These are phyloP conservation scores for Rhizopogon vulgaris DNA, from an alignment of 768 basidiomycete genomes.

Conservation along the genomic window DNA sequence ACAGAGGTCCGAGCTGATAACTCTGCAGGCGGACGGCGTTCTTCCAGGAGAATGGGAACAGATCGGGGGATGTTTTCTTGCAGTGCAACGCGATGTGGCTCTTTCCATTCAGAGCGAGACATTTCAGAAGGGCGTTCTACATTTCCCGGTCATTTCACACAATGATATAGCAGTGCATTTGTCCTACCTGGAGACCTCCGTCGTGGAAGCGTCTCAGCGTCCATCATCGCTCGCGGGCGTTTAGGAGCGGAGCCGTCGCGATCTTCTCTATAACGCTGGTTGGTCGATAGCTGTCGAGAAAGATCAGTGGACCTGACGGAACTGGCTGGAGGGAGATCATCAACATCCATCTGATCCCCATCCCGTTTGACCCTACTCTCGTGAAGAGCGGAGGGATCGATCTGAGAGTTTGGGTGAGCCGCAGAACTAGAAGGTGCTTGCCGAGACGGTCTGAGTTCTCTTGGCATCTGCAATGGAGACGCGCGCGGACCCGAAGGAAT, in stretches of 20 bases:
- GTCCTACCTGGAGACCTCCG: not conserved
- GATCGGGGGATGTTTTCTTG: conserved; percentile 13
- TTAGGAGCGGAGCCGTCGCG: conserved; percentile 23
- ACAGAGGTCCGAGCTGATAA: conserved; percentile 9
- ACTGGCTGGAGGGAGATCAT: conserved; percentile 10
- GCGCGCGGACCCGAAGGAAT: conserved; percentile 5
- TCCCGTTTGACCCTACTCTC: conserved; percentile 18
- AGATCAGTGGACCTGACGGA: conserved; percentile 13
- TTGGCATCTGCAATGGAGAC: conserved; percentile 1
- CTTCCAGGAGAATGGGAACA: conserved; percentile 4
- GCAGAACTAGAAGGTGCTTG: conserved; percentile 4
- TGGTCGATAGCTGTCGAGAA: conserved; percentile 13
- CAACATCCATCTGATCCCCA: conserved; percentile 21
- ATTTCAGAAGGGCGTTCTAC: not conserved
- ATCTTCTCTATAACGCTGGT: conserved; percentile 7
- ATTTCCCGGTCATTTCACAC: not conserved
- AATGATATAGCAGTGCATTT: not conserved
- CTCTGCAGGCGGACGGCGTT: conserved; percentile 14
- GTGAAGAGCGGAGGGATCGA: conserved; percentile 10
- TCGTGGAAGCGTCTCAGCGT: conserved; percentile 6
- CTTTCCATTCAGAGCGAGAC: not conserved
- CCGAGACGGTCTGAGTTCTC: conserved; percentile 2
- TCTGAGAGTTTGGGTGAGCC: not conserved
- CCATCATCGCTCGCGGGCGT: conserved; percentile 33
- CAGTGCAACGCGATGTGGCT: not conserved